Evolutionary conservation across 1,284 basidiomycete species (phyloP), one percentile per base, ranked within the genome.

Genomic region (Ceratobasidium sp.): DNA sequence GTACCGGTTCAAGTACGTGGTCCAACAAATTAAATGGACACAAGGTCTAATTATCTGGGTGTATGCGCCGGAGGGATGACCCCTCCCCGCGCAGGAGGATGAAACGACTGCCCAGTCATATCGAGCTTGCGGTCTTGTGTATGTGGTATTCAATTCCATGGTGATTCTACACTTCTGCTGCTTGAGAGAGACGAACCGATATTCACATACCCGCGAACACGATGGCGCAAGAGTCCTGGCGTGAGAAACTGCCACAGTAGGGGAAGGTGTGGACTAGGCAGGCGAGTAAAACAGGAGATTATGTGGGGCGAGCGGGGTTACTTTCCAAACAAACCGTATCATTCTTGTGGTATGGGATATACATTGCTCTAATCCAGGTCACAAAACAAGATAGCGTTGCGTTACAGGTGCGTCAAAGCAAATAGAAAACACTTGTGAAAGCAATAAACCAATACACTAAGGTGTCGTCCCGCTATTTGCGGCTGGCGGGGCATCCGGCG

Each of bases 1-100:
- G 88, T 89, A 2, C 92, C 92, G 0, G 89, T 93, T 85, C 90
- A 91, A 84, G 89, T 87, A 71, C 73, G 84, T 76, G 30, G 18
- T 30, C 30, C 20, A 41, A 41, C 38, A 1, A 50, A 50, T 50
- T 20, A 14, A 14, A 50, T 20, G 48, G 48, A 33, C 59, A 1
- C 1, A 10, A 35, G 27, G 7, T 38, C 59, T 33, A 60, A 60
- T 60, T 2, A 4, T 10, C 3, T 4, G 20, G 59, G 30, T 60
- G 6, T 60, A 64, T 23, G 38, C 33, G 27, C 18, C 38, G 54
- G 50, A 38, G 66, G 66, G 66, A 68, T 27, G 66, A 54, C 27
- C 38, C 4, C 3, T 68, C 50, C 3, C 23, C 44, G 8, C 38
- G 38, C n/a, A 52, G 66, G 27, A 79, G 16, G 12, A 79, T 89